phyloP scores from a whole-genome alignment of 192 early-diverging fungal species.

The Dimargaris verticillata region DNA sequence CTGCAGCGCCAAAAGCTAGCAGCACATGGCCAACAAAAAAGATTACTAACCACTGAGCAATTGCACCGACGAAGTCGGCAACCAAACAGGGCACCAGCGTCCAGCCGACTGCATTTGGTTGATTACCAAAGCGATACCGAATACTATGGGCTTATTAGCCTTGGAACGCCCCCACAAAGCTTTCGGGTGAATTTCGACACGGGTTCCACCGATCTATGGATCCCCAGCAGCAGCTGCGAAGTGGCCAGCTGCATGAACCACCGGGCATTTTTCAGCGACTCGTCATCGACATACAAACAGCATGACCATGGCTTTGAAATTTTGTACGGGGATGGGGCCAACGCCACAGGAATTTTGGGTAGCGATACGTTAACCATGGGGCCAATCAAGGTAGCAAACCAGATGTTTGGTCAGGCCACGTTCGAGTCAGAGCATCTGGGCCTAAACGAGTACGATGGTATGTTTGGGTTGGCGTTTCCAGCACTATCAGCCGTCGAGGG shows the following conservation, averaged over 20 bases:
- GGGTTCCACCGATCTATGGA: conserved; percentile 56
- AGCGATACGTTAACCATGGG: conserved; percentile 28
- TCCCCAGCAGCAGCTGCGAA: conserved; percentile 25
- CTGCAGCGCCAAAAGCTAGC: too few species aligned
- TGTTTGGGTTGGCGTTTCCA: conserved; percentile 33
- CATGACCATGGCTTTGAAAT: conserved; percentile 25
- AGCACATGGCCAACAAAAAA: too few species aligned
- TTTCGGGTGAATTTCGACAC: conserved; percentile 59
- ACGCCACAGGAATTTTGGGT: conserved; percentile 23
- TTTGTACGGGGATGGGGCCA: conserved; percentile 25
- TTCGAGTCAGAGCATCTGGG: conserved; percentile 26
- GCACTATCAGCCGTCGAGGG: conserved; percentile 18
- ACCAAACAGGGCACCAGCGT: neutral
- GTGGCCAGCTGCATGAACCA: conserved; percentile 26
- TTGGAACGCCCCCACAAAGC: conserved; percentile 47
- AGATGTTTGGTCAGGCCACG: conserved; percentile 29
- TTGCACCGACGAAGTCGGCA: too few species aligned
- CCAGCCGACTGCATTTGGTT: neutral
- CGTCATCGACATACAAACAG: conserved; percentile 25
- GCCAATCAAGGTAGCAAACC: conserved; percentile 26
- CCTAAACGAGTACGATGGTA: conserved; percentile 29
- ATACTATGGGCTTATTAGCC: conserved; percentile 35
- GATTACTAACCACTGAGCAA: too few species aligned
- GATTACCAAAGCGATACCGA: conserved; percentile 7
- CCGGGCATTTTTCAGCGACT: conserved; percentile 23